A percentile compares a stretch with the other conserved stretches of the same genome.
These are phyloP conservation scores for Mollisia scopiformis DNA, from an alignment of 2,329 filamentous ascomycete genomes.

Conservation along the genomic window DNA sequence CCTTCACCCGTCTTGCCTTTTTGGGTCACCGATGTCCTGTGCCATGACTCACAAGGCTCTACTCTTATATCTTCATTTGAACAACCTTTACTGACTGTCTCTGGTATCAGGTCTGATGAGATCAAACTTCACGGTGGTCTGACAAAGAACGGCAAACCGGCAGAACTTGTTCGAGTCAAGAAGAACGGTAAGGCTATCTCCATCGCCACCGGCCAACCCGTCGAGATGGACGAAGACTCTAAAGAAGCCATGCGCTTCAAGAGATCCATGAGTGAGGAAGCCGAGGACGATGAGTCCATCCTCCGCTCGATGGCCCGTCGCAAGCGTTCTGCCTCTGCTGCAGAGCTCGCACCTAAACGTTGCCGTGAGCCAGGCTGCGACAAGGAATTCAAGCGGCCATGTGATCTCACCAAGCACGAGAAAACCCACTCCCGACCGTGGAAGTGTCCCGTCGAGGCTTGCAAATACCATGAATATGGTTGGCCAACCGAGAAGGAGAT, in stretches of 20 bases:
- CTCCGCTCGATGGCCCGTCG: slow-evolving; percentile 93
- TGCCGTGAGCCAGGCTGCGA: slow-evolving; percentile 77
- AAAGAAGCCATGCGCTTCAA: slow-evolving; percentile 59
- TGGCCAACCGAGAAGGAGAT: slow-evolving; percentile 99
- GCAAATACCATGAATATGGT: slow-evolving; percentile 88
- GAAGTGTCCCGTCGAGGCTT: slow-evolving; percentile 82
- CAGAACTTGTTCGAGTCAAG: slow-evolving; percentile 81
- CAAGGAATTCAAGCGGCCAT: slow-evolving; percentile 96
- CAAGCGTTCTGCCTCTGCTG: slow-evolving; percentile 88
- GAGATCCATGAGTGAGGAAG: slow-evolving; percentile 68
- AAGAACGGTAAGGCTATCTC: slow-evolving; percentile 81
- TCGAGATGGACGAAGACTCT: slow-evolving; percentile 57
- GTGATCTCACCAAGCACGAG: slow-evolving; percentile 96
- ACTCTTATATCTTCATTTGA: neutral
- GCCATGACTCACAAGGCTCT: slow-evolving; percentile 9
- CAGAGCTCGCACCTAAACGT: slow-evolving; percentile 79
- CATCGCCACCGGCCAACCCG: slow-evolving; percentile 68
- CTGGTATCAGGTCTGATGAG: slow-evolving; percentile 63
- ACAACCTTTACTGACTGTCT: slow-evolving; percentile 28
- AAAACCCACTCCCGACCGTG: slow-evolving; percentile 96
- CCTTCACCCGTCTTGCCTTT: neutral
- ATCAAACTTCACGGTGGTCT: slow-evolving; percentile 82
- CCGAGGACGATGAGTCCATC: slow-evolving; percentile 79
- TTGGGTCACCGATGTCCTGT: neutral
- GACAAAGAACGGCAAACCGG: slow-evolving; percentile 78